Percentiles rank a stretch among this genome's conserved stretches.
These are phyloP conservation scores for Ricinus communis DNA, from an alignment of 345 rosid genomes.

Conservation along the genomic window DNA sequence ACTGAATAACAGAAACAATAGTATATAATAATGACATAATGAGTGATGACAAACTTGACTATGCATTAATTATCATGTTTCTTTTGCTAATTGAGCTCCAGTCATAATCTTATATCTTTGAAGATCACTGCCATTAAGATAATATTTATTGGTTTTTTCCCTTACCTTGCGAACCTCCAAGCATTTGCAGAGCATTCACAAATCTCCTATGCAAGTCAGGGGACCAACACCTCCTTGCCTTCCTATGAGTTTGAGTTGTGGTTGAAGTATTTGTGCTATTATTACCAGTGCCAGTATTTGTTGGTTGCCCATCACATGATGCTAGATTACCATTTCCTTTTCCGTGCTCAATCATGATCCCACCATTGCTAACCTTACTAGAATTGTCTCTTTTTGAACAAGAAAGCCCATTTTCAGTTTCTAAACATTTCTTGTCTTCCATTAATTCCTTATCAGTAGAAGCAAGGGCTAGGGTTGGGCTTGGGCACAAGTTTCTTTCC, in stretches of 20 bases:
- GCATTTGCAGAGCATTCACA: conserved; percentile 94
- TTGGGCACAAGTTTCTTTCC: conserved; percentile 50
- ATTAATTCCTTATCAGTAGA: conserved; percentile 36
- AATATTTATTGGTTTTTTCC: no score
- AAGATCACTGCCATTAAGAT: no score
- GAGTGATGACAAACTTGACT: neutral
- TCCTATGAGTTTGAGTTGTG: conserved; percentile 60
- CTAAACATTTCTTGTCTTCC: conserved; percentile 55
- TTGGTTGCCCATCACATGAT: conserved; percentile 37
- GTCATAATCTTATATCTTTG: no score
- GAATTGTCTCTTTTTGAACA: conserved; percentile 39
- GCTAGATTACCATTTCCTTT: conserved; percentile 30
- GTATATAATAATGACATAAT: neutral
- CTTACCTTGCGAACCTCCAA: conserved; percentile 99
- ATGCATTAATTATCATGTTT: no score
- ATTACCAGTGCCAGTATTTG: conserved; percentile 17
- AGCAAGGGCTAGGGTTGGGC: conserved; percentile 52
- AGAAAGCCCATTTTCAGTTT: conserved; percentile 38
- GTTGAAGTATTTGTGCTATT: conserved; percentile 12
- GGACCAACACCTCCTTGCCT: conserved; percentile 98
- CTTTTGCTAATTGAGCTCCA: no score
- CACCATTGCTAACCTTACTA: no score
- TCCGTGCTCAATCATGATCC: conserved; percentile 36
- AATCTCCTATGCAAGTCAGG: conserved; percentile 97
- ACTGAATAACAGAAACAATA: neutral